Base-by-base conservation (phyloP, 768 basidiomycete genomes). In the Naganishia antarctica region DNA sequence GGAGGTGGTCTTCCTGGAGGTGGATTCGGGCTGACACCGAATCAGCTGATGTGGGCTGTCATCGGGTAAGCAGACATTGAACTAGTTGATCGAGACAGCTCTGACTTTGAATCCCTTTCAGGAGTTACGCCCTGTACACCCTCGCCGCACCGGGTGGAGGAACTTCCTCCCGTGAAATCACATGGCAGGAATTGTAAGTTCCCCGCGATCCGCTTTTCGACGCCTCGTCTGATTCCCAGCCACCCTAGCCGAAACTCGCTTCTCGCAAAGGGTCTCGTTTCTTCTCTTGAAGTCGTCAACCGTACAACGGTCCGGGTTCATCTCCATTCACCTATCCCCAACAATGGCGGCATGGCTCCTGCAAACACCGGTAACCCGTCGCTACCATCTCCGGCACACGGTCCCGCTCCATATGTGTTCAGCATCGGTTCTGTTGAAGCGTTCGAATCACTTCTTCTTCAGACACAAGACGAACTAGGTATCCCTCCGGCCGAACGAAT, bases 351-450 rank as follows among this genome's bases (percentile, higher is more conserved):
- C 37, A 57, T 57, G 53, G 15, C n/a, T 21, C 53, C 53, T 21
- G n/a, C 34, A n/a, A 62, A 34, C 28, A 64, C 70, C 34, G 69
- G 71, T 5, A 47, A 67, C 9, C 60, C 68, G 34, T 45, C 65
- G 13, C 67, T 76, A 15, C 71, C 74, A 21, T 69, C 74, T 0
- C 76, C 78, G 2, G 66, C 71, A 43, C 72, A 75, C 63, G 75
- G 76, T 44, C 69, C 68, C 13, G 71, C 76, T 3, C 70, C 71
- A 29, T 96, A 89, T 80, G 86, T 87, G 79, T 99, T 99, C 83
- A 91, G 91, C 60, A 98, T 99, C 75, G 96, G 96, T 48, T 96
- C 91, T 65, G 86, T 98, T 34, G 96, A 99, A 73, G 91, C 85
- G 4, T 97, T 99, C 76, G 96, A 99, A 78, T 85, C 91, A 70